Base-by-base conservation (phyloP, 345 rosid genomes). In the Syzygium grande region DNA sequence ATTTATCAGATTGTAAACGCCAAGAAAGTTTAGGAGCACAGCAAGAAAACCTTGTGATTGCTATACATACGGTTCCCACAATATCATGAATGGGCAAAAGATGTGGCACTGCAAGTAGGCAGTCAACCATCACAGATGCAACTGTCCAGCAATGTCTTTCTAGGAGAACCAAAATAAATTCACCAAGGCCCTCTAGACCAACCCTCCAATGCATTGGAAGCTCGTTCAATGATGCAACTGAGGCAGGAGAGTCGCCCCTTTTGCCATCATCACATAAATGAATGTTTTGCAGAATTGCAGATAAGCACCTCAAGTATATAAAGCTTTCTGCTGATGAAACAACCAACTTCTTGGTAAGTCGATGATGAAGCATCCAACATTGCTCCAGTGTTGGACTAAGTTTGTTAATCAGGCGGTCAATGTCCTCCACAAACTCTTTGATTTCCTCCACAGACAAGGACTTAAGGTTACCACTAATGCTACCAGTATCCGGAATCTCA, bases 1-100 rank as follows among this genome's bases (percentile, higher is more conserved):
- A 96, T 92, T 94, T 93, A 90, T 94, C 96, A 90, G 94, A 90
- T 85, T 90, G 95, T 89, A 95, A 61, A 85, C 97, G 98, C 97
- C 95, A 96, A 79, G 93, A 87, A 83, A 95, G 87, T 90, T 93
- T 96, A 27, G 97, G 98, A 85, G 97, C 98, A 90, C 90, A 88
- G 88, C 90, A 87, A 68, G 94, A 89, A 86, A 93, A 93, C 30
- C 30, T 91, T 86, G 90, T 91, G 27, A 96, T 90, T 27, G 92
- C 94, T 56, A 89, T 89, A 90, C 96, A 95, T 51, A 96, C 79
- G 85, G 89, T 87, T 87, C 87, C 89, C 55, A 91, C 88, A 78
- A 93, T 89, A 79, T 87, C 88, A 73, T 91, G 90, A 87, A 94
- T 91, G 84, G 58, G 91, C 91, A 96, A 91, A 88, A 87, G 89